Evolutionary conservation across 192 early-diverging fungal species (phyloP), one percentile per base, ranked within the genome.

Genomic region (Chytriomyces sp.): DNA sequence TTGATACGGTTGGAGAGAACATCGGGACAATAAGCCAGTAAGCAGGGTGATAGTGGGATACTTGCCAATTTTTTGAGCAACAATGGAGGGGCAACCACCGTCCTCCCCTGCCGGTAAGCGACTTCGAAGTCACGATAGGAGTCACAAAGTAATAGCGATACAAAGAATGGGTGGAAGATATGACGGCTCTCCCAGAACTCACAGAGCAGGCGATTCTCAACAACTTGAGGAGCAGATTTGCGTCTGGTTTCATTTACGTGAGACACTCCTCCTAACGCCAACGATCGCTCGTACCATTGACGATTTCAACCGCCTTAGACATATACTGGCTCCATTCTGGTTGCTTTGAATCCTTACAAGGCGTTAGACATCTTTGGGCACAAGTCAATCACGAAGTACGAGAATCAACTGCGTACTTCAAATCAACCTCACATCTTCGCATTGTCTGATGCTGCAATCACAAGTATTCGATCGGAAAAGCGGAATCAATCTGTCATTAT

Each of bases 141-240:
- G 26, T 4, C 56, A 28, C 17, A 14, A 62, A 62, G 32, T 17
- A 39, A 5, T 19, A 38, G 19, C 28, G n/a, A 44, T 58, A 65
- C 17, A 2, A 40, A 59, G 52, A 58, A 32, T 59, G 56, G 38
- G 83, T 84, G 25, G 80, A 80, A 38, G 96, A 98, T 76, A 98
- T 98, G 96, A 96, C 92, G 5, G 85, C 94, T 70, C 80, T 98
- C 85, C 89, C 93, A 44, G 94, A 98, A 80, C 87, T 98, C 81
- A 90, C 89, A 54, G 95, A 98, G 83, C 91, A 91, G 33, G 88
- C 89, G 36, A 96, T 98, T 75, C 93, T 93, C 73, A 91, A 93
- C 2, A 98, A 97, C 82, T 77, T 98, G 72, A 86, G 89, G 79
- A 89, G 89, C 75, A 85, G 96, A 60, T 97, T 91, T 77, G 79